Percentiles rank a stretch among this genome's conserved stretches.
These are phyloP conservation scores for Verticillium albo-atrum DNA, from an alignment of 2,329 filamentous ascomycete species.

Conservation along the genomic window DNA sequence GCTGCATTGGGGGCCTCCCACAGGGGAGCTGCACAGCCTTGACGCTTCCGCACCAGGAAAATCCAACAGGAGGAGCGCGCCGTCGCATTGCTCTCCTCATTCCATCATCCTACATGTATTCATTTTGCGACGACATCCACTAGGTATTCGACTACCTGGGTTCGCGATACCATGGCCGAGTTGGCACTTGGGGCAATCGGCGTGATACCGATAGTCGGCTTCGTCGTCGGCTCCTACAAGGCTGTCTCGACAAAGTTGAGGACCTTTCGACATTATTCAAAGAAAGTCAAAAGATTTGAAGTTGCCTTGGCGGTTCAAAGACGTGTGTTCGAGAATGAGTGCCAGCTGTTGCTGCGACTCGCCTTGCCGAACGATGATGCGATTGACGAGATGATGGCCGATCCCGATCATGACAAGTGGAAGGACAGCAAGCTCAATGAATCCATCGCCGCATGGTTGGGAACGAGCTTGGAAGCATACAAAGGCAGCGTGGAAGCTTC, in stretches of 20 bases:
- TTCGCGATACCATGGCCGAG: slow-evolving; percentile 1
- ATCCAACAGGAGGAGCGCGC: neutral
- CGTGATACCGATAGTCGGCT: slow-evolving; percentile 2
- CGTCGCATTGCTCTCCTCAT: neutral
- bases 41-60: neutral
- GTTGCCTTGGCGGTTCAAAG: neutral
- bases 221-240: slow-evolving; percentile 5
- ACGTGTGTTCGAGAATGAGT: slow-evolving; percentile 6
- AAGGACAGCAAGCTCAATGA: neutral
- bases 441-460: neutral
- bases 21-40: neutral
- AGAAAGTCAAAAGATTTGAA: neutral
- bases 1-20: neutral
- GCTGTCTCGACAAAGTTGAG: neutral
- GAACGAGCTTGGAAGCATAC: slow-evolving; percentile 2
- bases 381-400: neutral
- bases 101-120: too few relatives aligned
- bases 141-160: too few relatives aligned
- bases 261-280: slow-evolving; percentile 4
- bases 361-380: neutral
- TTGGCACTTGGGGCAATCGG: slow-evolving; percentile 4
- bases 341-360: neutral
- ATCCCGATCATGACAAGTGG: slow-evolving; percentile 1
- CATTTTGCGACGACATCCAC: neutral
- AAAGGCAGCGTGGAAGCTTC: neutral